Conservation (phyloP, 1,284 basidiomycete genomes). For the Pseudozyma sp. region DNA sequence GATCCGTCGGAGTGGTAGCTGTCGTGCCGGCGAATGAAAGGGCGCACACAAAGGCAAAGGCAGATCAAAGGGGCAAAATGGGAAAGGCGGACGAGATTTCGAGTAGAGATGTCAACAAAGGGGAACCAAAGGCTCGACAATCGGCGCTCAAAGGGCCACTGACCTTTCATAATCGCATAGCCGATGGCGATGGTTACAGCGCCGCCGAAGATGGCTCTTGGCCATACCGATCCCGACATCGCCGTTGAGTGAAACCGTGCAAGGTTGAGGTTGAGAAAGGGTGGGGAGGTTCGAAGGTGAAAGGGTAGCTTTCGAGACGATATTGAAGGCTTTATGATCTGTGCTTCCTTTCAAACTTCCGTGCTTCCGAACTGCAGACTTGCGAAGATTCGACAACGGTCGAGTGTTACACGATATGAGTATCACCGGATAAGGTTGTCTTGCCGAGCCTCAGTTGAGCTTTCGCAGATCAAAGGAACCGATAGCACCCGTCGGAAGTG, state of each 20-base stretch:
- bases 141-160: not conserved
- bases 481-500: too few species aligned
- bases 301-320: not conserved
- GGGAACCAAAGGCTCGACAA: not conserved
- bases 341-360: too few species aligned
- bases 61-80: not conserved
- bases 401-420: too few species aligned
- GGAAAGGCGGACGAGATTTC: not conserved
- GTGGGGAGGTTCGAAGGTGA: not conserved
- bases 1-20: conserved; percentile 61
- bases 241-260: not conserved
- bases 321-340: too few species aligned
- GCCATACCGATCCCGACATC: conserved; percentile 49
- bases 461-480: too few species aligned
- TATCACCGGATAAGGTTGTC: too few species aligned
- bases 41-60: not conserved
- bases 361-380: too few species aligned
- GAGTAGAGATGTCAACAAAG: conserved; percentile 6
- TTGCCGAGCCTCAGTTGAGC: too few species aligned
- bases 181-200: conserved; percentile 40
- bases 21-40: conserved; percentile 5
- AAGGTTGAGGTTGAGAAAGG: not conserved
- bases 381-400: too few species aligned
- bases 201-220: conserved; percentile 46
- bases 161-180: conserved; percentile 63